Evolutionary conservation across 2,329 filamentous ascomycete species (phyloP).

Genomic region (Penicillium paneum): DNA sequence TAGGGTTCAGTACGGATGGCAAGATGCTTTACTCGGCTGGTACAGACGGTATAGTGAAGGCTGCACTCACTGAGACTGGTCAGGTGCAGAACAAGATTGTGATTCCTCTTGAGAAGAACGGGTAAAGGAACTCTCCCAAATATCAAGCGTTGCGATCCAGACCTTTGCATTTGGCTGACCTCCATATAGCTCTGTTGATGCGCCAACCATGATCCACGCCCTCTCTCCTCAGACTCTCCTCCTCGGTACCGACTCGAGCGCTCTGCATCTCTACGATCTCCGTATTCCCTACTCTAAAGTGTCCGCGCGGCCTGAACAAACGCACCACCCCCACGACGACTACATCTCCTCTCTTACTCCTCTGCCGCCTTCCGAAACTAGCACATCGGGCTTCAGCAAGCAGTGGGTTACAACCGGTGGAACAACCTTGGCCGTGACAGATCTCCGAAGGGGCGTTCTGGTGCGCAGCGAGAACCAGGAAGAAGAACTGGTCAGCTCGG

Average conservation of each 20-base stretch:
- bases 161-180: conserved; percentile 8
- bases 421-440: conserved; percentile 84
- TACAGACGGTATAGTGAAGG: conserved; percentile 63
- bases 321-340: conserved; percentile 83
- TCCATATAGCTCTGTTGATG: conserved; percentile 55
- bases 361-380: conserved; percentile 73
- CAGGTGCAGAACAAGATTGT: conserved; percentile 77
- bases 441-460: conserved; percentile 79
- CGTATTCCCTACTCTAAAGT: conserved; percentile 58
- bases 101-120: conserved; percentile 56
- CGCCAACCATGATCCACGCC: conserved; percentile 75
- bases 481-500: conserved; percentile 80
- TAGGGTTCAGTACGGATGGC: conserved; percentile 78
- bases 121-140: conserved; percentile 31
- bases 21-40: conserved; percentile 60
- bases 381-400: conserved; percentile 84
- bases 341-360: conserved; percentile 87
- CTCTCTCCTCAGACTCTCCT: conserved; percentile 86
- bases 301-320: conserved; percentile 66
- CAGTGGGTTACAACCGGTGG: conserved; percentile 95
- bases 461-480: conserved; percentile 92
- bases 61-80: conserved; percentile 57
- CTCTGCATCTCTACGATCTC: conserved; percentile 83
- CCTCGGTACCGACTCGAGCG: conserved; percentile 84
- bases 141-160: background rate